Evolutionary conservation across 345 rosid genomes (phyloP).

Genomic region (Populus euphratica): DNA sequence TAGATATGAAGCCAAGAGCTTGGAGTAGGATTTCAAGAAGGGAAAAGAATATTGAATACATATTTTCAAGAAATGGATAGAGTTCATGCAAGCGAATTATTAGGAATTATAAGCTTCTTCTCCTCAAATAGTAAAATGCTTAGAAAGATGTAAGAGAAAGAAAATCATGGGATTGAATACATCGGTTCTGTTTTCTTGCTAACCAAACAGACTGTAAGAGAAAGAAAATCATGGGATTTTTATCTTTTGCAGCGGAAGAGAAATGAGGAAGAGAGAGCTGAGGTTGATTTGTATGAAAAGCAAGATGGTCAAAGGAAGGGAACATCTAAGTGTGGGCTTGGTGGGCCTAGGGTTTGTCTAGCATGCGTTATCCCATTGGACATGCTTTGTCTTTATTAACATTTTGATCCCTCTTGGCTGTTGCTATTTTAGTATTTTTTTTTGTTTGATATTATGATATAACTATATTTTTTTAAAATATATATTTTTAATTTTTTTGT

Average conservation of each 20-base stretch:
- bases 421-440: no score
- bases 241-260: background rate
- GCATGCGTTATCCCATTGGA: slow-evolving; percentile 38
- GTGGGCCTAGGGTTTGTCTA: slow-evolving; percentile 44
- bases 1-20: background rate
- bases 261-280: background rate
- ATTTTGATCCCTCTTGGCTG: background rate
- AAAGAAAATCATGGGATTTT: background rate
- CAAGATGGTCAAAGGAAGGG: slow-evolving; percentile 16
- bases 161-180: no score
- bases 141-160: no score
- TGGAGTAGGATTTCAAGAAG: background rate
- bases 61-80: background rate
- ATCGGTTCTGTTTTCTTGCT: background rate
- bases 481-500: no score
- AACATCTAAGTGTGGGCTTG: slow-evolving; percentile 24
- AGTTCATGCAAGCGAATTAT: background rate
- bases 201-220: background rate
- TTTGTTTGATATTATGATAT: no score
- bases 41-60: background rate
- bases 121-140: background rate
- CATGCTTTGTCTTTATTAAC: slow-evolving; percentile 40
- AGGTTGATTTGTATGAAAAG: background rate
- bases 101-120: background rate
- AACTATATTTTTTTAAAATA: no score